phyloP scores from a whole-genome alignment of 768 basidiomycete species.

The Amanita exitialis region DNA sequence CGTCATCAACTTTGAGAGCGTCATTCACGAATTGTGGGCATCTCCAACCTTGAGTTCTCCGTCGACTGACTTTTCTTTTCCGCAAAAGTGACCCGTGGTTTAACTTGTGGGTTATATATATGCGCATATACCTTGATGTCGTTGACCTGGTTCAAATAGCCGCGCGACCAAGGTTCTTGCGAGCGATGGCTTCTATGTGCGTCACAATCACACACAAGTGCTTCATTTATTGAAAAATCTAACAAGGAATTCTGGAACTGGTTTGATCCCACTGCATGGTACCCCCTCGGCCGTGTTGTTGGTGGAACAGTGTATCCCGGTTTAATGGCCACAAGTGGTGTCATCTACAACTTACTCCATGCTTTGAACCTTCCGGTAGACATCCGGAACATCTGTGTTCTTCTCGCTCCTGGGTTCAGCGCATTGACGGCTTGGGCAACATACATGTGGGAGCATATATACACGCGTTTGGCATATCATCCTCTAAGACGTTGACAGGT shows the following conservation, averaged over 20 bases:
- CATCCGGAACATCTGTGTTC: constrained; percentile 93
- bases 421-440: constrained; percentile 96
- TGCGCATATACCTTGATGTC: constrained; percentile 9
- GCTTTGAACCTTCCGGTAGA: constrained; percentile 91
- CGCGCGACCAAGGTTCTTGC: constrained; percentile 90
- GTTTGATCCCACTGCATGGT: constrained; percentile 99
- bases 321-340: constrained; percentile 94
- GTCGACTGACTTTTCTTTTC: constrained; percentile 9
- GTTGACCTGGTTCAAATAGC: constrained; percentile 30
- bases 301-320: constrained; percentile 99
- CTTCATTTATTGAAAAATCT: constrained; percentile 2
- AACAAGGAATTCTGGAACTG: constrained; percentile 98
- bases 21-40: constrained; percentile 93
- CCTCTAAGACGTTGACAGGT: constrained; percentile 35
- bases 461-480: not conserved
- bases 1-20: constrained; percentile 96
- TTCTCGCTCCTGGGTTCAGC: constrained; percentile 94
- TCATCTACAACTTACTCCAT: constrained; percentile 90
- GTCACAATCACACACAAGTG: constrained; percentile 17
- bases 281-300: constrained; percentile 95
- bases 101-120: constrained; percentile 70
- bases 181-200: constrained; percentile 89
- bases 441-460: constrained; percentile 61
- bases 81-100: constrained; percentile 89
- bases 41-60: not conserved